These are phyloP conservation scores for Glebionis coronaria DNA, from an alignment of 129 eudicot genomes.

Conservation along the genomic window DNA sequence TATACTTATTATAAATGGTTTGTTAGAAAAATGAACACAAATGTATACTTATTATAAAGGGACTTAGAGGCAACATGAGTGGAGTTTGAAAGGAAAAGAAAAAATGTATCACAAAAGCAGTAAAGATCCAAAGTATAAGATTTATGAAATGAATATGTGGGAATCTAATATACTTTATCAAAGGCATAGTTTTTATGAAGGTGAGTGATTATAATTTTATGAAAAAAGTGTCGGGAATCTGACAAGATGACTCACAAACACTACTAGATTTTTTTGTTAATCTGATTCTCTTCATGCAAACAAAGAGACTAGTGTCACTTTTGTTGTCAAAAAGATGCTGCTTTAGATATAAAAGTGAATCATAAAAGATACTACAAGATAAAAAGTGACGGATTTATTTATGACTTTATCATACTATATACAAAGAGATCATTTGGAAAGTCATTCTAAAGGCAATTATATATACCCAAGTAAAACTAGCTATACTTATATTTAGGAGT, in stretches of 20 bases:
- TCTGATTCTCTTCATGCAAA: constrained; percentile 6
- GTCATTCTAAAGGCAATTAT: neutral
- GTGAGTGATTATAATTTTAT: constrained; percentile 12
- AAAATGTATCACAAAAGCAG: neutral
- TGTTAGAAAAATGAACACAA: constrained; percentile 2
- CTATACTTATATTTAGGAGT: too few species aligned
- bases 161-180: constrained; percentile 15
- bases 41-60: too few species aligned
- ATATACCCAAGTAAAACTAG: neutral
- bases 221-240: constrained; percentile 23
- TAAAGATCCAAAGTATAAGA: constrained; percentile 6
- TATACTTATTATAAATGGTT: neutral
- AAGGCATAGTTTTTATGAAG: constrained; percentile 20
- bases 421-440: neutral
- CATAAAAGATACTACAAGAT: constrained; percentile 14
- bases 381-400: constrained; percentile 25
- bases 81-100: neutral
- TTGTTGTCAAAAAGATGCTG: constrained; percentile 13
- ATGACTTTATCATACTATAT: neutral
- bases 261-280: constrained; percentile 7
- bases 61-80: neutral
- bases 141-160: constrained; percentile 18
- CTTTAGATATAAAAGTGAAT: constrained; percentile 14
- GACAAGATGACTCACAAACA: constrained; percentile 26
- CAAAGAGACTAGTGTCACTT: constrained; percentile 11